Percentiles rank a stretch among this genome's conserved stretches.
These are phyloP conservation scores for Hypomyces rosellus DNA, from an alignment of 2,329 filamentous ascomycete genomes.

Conservation along the genomic window DNA sequence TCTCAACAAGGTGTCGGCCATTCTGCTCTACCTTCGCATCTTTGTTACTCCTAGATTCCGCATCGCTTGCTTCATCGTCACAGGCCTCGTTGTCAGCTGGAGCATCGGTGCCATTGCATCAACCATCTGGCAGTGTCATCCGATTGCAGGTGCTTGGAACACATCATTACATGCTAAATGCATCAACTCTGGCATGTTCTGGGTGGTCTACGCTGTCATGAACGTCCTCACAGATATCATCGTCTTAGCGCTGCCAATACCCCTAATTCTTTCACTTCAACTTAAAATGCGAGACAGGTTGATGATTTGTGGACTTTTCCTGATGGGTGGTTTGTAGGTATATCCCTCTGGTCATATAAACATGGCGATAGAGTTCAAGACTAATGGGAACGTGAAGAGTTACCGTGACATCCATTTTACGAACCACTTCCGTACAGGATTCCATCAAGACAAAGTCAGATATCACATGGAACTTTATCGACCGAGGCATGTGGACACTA, in stretches of 20 bases:
- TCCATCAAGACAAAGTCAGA: conserved; percentile 27
- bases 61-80: conserved; percentile 29
- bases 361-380: background rate
- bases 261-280: conserved; percentile 26
- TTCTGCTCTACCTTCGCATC: conserved; percentile 44
- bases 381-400: conserved; percentile 13
- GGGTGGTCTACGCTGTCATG: conserved; percentile 37
- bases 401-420: conserved; percentile 30
- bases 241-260: conserved; percentile 30
- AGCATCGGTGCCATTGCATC: conserved; percentile 34
- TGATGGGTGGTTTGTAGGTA: conserved; percentile 31
- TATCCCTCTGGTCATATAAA: background rate
- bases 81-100: conserved; percentile 35
- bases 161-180: conserved; percentile 32
- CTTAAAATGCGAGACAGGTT: conserved; percentile 27
- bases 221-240: conserved; percentile 33
- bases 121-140: conserved; percentile 42
- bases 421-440: conserved; percentile 28
- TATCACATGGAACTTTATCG: conserved; percentile 20
- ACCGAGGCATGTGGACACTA: conserved; percentile 27
- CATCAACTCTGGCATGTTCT: conserved; percentile 36
- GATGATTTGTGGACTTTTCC: conserved; percentile 30
- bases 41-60: conserved; percentile 39
- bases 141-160: conserved; percentile 37
- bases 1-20: conserved; percentile 43